Percentiles rank a stretch among this genome's conserved stretches.
These are phyloP conservation scores for Polyplosphaeria fusca DNA, from an alignment of 495 filamentous ascomycete genomes.

Conservation along the genomic window DNA sequence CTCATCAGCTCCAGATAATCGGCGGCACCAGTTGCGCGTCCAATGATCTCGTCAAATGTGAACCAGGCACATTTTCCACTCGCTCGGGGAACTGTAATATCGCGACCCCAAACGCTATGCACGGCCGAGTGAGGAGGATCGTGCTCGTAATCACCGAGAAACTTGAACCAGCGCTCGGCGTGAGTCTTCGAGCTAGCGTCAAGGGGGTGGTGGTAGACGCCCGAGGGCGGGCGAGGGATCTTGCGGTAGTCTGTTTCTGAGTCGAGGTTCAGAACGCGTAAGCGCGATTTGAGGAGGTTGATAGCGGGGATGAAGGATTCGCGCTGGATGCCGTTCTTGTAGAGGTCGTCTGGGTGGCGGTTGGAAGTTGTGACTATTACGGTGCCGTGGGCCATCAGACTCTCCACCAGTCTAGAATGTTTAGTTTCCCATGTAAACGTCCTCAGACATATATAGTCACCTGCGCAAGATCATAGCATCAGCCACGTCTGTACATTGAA, in stretches of 20 bases:
- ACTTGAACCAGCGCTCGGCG: constrained; percentile 90
- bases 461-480: constrained; percentile 96
- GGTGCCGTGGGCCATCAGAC: constrained; percentile 91
- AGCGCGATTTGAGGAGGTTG: constrained; percentile 74
- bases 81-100: constrained; percentile 80
- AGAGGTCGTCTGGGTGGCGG: constrained; percentile 90
- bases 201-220: constrained; percentile 86
- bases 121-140: constrained; percentile 72
- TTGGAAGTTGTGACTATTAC: constrained; percentile 97
- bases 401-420: constrained; percentile 61
- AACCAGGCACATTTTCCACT: constrained; percentile 87
- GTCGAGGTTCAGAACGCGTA: constrained; percentile 90
- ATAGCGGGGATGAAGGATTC: constrained; percentile 94
- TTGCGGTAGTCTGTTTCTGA: constrained; percentile 96
- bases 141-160: constrained; percentile 76
- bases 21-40: constrained; percentile 79
- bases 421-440: background rate
- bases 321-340: constrained; percentile 97
- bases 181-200: constrained; percentile 73
- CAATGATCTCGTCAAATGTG: constrained; percentile 85
- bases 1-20: constrained; percentile 93
- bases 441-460: constrained; percentile 41
- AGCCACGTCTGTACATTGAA: constrained; percentile 97
- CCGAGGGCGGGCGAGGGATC: constrained; percentile 87
- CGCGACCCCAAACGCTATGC: constrained; percentile 91